A percentile compares a stretch with the other conserved stretches of the same genome.
Conservation (phyloP, 2,329 filamentous ascomycete species). For the Pyricularia sp. region DNA sequence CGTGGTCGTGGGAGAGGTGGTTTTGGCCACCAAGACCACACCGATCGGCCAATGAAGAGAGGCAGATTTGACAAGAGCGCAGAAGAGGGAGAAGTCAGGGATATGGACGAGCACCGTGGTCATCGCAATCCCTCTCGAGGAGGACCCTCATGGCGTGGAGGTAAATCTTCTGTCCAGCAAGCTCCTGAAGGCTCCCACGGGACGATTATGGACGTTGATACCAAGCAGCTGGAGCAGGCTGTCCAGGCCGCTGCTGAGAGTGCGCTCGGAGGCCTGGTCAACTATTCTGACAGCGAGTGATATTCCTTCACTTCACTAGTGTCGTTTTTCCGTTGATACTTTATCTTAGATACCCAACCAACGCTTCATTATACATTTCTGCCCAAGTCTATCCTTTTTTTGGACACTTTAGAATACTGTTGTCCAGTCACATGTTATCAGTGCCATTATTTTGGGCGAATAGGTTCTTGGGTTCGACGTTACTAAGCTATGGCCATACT, state of each 20-base stretch:
- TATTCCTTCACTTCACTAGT: neutral
- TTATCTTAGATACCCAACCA: neutral
- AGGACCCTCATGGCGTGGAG: neutral
- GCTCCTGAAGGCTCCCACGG: neutral
- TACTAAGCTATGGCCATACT: too few species aligned
- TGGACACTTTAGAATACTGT: too few species aligned
- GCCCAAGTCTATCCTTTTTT: too few species aligned
- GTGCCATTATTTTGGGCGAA: too few species aligned
- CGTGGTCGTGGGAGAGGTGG: neutral
- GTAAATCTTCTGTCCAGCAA: neutral
- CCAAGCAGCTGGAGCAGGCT: neutral
- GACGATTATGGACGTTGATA: neutral
- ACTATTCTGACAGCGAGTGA: neutral
- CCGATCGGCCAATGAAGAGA: neutral
- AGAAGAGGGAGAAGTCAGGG: neutral
- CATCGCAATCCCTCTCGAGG: neutral
- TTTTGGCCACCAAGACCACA: neutral
- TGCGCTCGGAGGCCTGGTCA: neutral
- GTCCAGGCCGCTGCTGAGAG: neutral
- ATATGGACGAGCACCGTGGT: neutral
- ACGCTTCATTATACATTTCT: neutral
- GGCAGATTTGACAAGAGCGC: neutral
- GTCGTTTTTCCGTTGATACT: neutral
- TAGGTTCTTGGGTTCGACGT: too few species aligned
- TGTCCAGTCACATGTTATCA: too few species aligned